Percentiles rank a stretch among this genome's conserved stretches.
These are phyloP conservation scores for Myriangium duriaei DNA, from an alignment of 2,329 filamentous ascomycete species.

Conservation along the genomic window DNA sequence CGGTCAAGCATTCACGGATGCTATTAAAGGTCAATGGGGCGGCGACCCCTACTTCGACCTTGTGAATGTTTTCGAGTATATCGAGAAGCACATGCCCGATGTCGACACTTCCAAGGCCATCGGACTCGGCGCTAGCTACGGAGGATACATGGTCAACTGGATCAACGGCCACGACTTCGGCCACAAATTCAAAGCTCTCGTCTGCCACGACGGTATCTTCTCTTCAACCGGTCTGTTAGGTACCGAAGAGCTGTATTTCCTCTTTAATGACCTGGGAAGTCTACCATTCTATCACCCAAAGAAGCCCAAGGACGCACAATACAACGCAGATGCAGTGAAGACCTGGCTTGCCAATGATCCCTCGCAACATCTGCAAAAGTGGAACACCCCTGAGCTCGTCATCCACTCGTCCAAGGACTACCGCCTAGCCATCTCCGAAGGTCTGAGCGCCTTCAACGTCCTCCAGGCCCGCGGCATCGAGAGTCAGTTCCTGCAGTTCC, in stretches of 20 bases:
- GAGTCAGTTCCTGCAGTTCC: slow-evolving; percentile 69
- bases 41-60: slow-evolving; percentile 74
- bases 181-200: slow-evolving; percentile 73
- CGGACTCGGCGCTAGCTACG: slow-evolving; percentile 62
- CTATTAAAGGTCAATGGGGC: slow-evolving; percentile 72
- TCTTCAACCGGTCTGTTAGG: slow-evolving; percentile 35
- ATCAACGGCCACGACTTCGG: slow-evolving; percentile 78
- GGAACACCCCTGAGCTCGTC: slow-evolving; percentile 77
- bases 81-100: slow-evolving; percentile 52
- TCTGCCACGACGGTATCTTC: slow-evolving; percentile 81
- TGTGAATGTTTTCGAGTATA: slow-evolving; percentile 62
- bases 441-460: slow-evolving; percentile 73
- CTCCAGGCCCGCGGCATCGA: slow-evolving; percentile 63
- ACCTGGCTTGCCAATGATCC: slow-evolving; percentile 49
- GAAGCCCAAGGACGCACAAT: slow-evolving; percentile 12
- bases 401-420: slow-evolving; percentile 90
- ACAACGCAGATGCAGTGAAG: slow-evolving; percentile 18
- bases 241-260: slow-evolving; percentile 44
- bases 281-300: slow-evolving; percentile 35
- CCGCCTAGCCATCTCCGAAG: slow-evolving; percentile 72
- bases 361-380: slow-evolving; percentile 46
- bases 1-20: slow-evolving; percentile 63
- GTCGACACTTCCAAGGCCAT: slow-evolving; percentile 60
- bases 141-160: slow-evolving; percentile 77
- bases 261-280: slow-evolving; percentile 39